A percentile compares a stretch with the other conserved stretches of the same genome.
These are phyloP conservation scores for Candida anutae DNA, from an alignment of 1,139 yeast genomes.

Conservation along the genomic window DNA sequence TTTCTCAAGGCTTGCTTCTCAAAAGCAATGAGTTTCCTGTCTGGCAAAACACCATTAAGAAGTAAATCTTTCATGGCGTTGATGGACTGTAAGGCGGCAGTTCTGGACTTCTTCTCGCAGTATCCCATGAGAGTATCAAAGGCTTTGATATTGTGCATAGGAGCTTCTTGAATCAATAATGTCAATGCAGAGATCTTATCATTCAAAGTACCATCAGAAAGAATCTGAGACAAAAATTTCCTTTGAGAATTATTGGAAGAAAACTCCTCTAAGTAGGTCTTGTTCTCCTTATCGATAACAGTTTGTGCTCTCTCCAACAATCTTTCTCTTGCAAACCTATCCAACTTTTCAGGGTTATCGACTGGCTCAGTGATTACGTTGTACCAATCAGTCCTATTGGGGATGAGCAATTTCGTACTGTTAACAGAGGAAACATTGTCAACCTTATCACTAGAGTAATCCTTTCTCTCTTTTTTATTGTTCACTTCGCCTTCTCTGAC, in stretches of 20 bases:
- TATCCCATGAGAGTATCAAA: conserved; percentile 68
- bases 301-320: conserved; percentile 61
- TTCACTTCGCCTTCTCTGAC: conserved; percentile 10
- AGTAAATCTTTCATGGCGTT: conserved; percentile 87
- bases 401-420: conserved; percentile 50
- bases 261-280: conserved; percentile 66
- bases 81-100: conserved; percentile 86
- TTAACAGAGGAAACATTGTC: conserved; percentile 48
- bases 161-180: conserved; percentile 88
- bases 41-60: conserved; percentile 72
- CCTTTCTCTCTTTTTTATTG: conserved; percentile 10
- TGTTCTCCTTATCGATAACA: conserved; percentile 64
- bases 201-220: conserved; percentile 86
- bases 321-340: conserved; percentile 44
- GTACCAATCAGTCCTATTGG: conserved; percentile 74
- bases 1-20: conserved; percentile 64
- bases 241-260: conserved; percentile 76
- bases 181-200: conserved; percentile 96
- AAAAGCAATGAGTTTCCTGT: conserved; percentile 74
- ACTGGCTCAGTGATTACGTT: conserved; percentile 32
- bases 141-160: conserved; percentile 80
- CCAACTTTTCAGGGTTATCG: conserved; percentile 35
- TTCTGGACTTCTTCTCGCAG: conserved; percentile 88
- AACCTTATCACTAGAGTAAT: conserved; percentile 30
- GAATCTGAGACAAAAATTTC: conserved; percentile 81